These are phyloP conservation scores for Telopea speciosissima DNA, from an alignment of 177 flowering plant genomes.

Conservation along the genomic window DNA sequence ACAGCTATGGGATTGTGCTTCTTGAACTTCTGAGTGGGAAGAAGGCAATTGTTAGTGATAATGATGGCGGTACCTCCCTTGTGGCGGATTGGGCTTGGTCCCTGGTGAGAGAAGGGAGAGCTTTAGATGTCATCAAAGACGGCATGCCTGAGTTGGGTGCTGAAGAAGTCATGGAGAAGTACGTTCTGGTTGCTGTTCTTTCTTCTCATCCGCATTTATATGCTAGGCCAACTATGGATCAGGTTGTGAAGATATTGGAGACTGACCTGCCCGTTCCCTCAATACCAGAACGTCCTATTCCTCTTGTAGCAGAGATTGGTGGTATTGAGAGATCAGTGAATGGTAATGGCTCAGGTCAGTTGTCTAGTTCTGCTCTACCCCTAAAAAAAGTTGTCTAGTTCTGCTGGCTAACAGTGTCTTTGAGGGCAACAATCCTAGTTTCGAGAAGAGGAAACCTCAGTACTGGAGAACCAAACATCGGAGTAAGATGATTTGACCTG, in stretches of 20 bases:
- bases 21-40: constrained; percentile 84
- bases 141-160: constrained; percentile 57
- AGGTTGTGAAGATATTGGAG: constrained; percentile 81
- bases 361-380: constrained; percentile 29
- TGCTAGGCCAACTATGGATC: constrained; percentile 93
- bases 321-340: constrained; percentile 62
- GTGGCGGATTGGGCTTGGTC: constrained; percentile 93
- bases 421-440: constrained; percentile 19
- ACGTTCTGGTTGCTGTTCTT: constrained; percentile 63
- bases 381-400: constrained; percentile 27
- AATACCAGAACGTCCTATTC: constrained; percentile 67
- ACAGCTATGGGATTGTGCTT: constrained; percentile 78
- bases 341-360: constrained; percentile 48
- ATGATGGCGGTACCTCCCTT: constrained; percentile 37
- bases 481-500: not conserved
- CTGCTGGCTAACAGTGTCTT: constrained; percentile 46
- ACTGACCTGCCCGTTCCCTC: constrained; percentile 57
- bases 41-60: constrained; percentile 41
- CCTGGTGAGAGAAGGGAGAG: constrained; percentile 48
- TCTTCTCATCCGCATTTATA: constrained; percentile 79
- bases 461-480: not conserved
- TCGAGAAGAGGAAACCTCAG: constrained; percentile 9
- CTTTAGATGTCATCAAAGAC: constrained; percentile 67
- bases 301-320: constrained; percentile 47
- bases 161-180: constrained; percentile 57